Evolutionary conservation across 371 early-diverging fungal genomes (phyloP).

Genomic region (Mortierella sp.): DNA sequence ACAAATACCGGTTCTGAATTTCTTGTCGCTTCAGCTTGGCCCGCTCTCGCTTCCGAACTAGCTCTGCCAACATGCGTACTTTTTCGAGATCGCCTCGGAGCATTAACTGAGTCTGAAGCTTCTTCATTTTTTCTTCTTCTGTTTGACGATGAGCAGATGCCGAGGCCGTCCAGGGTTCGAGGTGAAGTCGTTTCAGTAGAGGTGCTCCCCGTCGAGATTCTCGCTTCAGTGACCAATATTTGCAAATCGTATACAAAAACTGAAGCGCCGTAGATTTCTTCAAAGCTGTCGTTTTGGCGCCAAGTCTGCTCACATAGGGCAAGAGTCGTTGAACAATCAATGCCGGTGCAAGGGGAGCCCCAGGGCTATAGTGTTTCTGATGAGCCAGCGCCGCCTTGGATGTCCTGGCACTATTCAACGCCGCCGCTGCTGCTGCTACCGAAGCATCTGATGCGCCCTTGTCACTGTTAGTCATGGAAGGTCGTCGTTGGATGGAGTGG

Average conservation of each 20-base stretch:
- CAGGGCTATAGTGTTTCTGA: slow-evolving; percentile 65
- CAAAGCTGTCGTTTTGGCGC: slow-evolving; percentile 55
- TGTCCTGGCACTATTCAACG: slow-evolving; percentile 49
- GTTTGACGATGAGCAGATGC: slow-evolving; percentile 82
- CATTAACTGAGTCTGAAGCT: slow-evolving; percentile 49
- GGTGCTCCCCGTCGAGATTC: slow-evolving; percentile 90
- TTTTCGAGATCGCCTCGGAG: slow-evolving; percentile 89
- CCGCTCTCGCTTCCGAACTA: slow-evolving; percentile 89
- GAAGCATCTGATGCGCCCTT: slow-evolving; percentile 12
- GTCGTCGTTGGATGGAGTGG: slow-evolving; percentile 6
- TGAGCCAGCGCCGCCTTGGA: slow-evolving; percentile 72
- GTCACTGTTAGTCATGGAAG: slow-evolving; percentile 18
- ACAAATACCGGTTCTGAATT: slow-evolving; percentile 72
- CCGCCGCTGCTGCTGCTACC: slow-evolving; percentile 44
- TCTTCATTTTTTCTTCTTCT: slow-evolving; percentile 76
- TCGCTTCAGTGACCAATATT: slow-evolving; percentile 96
- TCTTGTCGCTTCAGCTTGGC: slow-evolving; percentile 73
- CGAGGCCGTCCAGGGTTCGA: slow-evolving; percentile 98
- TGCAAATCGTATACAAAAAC: slow-evolving; percentile 75
- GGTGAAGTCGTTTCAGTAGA: slow-evolving; percentile 91
- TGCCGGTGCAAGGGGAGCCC: slow-evolving; percentile 75
- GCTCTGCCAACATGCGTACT: slow-evolving; percentile 86
- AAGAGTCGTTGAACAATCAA: slow-evolving; percentile 72
- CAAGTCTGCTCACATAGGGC: slow-evolving; percentile 59
- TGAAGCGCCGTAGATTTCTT: slow-evolving; percentile 60